Percentiles rank a stretch among this genome's conserved stretches.
phyloP scores from a whole-genome alignment of 805 yeast genomes.

The Nakazawaea molendinolei region DNA sequence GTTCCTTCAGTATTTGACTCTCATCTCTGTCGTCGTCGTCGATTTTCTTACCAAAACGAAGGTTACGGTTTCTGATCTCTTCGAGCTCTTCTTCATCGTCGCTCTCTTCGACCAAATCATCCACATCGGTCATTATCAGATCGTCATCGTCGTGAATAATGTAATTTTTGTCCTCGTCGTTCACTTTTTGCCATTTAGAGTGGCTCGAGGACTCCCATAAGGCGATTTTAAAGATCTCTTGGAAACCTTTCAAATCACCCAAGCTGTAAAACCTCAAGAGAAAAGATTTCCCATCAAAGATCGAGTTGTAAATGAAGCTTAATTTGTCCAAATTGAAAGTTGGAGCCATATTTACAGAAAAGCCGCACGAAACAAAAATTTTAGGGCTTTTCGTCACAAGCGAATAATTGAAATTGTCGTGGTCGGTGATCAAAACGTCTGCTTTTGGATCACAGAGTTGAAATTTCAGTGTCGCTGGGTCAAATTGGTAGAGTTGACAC shows the following conservation, averaged over 20 bases:
- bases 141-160: constrained; percentile 46
- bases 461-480: constrained; percentile 43
- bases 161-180: constrained; percentile 45
- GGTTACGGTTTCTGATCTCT: constrained; percentile 21
- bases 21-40: constrained; percentile 28
- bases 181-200: constrained; percentile 37
- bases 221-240: constrained; percentile 41
- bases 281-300: constrained; percentile 44
- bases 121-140: constrained; percentile 28
- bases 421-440: constrained; percentile 33
- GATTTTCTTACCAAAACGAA: constrained; percentile 14
- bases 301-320: constrained; percentile 63
- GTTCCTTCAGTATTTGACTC: constrained; percentile 13
- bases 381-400: constrained; percentile 28
- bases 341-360: constrained; percentile 49
- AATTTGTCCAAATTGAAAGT: constrained; percentile 49
- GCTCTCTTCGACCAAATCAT: constrained; percentile 24
- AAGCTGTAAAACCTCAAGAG: constrained; percentile 45
- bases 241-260: constrained; percentile 42
- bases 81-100: constrained; percentile 25
- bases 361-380: constrained; percentile 28
- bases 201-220: constrained; percentile 58
- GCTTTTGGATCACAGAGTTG: constrained; percentile 30
- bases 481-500: constrained; percentile 47
- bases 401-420: constrained; percentile 46